Evolutionary conservation across 73 alveolate species (phyloP), one percentile per base, ranked within the genome.

Genomic region (Stentor roeselii): DNA sequence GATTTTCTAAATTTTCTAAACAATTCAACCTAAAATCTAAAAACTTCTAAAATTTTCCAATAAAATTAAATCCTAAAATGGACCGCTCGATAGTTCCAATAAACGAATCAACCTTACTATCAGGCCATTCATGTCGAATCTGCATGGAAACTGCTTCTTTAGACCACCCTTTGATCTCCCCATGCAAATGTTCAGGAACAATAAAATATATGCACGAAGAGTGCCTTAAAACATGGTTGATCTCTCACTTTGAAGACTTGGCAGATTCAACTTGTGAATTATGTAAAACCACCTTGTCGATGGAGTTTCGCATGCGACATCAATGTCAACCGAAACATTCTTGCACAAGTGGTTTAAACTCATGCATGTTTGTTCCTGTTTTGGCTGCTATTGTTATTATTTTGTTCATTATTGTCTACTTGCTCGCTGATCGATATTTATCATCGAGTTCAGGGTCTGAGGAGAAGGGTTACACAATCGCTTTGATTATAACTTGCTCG

Each of bases 121-220:
- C n/a, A n/a, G n/a, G n/a, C n/a, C n/a, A 37, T 27, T 15, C 30
- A 31, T 85, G 90, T 38, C 30, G 90, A 82, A 80, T 85, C 39
- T 85, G 90, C 41, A 77, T 85, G 77, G 67, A 39, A 59, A 38
- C 50, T 42, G 76, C 83, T 11, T 36, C 89, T 36, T 82, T 67
- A n/a, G 86, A 82, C 27, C 89, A 95, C 83, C 99, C 99, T 30
- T 85, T 96, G 38, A 76, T 96, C n/a, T 78, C 92, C 59, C 91
- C 96, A 6, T 96, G 99, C 84, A 83, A 89, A 36, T 96, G 99
- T 41, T 88, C 91, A 36, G 99, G 98, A 34, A 82, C 95, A 60
- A 91, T 94, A 60, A 90, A 90, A 58, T 96, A 85, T 85, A 89
- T 92, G 59, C 98, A 95, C 82, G 92, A 92, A 76, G 93, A 88